Evolutionary conservation across 306 rosid species (phyloP), one percentile per base, ranked within the genome.

Genomic region (Vigna mungo): DNA sequence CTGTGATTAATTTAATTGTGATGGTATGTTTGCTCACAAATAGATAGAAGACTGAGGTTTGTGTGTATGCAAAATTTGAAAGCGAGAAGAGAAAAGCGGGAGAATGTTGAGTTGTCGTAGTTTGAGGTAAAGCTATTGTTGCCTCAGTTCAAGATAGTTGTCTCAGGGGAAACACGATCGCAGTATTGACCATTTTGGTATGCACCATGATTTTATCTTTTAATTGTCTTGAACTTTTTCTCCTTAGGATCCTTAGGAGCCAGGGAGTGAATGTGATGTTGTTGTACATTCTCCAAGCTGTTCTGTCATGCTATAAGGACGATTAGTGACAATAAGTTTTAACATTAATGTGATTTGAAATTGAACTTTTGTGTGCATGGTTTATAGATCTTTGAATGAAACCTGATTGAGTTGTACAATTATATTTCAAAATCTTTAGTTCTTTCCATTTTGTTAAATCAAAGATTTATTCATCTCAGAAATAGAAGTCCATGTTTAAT

Each of bases 71-170:
- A 9, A 74, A 44, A 5, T 72, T 74, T 12, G 34, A 15, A 30
- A 43, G 25, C 13, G 44, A 25, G 67, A 53, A 34, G n/a, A 4
- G 30, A 9, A n/a, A 41, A 44, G 37, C 8, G 58, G 25, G 12
- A 16, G 0, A 6, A 30, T 30, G 18, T 4, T 17, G 36, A n/a
- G 20, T 27, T 60, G 47, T 27, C 44, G 32, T 74, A 39, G 56
- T 74, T n/a, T 32, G 58, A 72, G 39, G 54, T 20, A 53, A 52
- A 18, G 7, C 43, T 37, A 70, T 71, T 51, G 63, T 14, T 54
- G 32, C 51, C 8, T 56, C 41, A 55, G 23, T 20, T 15, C 17
- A 46, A 62, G 10, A 12, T 39, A 39, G 44, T 39, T 55, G 14
- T 10, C 59, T 53, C 59, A 17, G 59, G 18, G 27, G 59, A 53